Base-by-base conservation (phyloP, 1,284 basidiomycete genomes). In the Papiliotrema nemorosa region DNA sequence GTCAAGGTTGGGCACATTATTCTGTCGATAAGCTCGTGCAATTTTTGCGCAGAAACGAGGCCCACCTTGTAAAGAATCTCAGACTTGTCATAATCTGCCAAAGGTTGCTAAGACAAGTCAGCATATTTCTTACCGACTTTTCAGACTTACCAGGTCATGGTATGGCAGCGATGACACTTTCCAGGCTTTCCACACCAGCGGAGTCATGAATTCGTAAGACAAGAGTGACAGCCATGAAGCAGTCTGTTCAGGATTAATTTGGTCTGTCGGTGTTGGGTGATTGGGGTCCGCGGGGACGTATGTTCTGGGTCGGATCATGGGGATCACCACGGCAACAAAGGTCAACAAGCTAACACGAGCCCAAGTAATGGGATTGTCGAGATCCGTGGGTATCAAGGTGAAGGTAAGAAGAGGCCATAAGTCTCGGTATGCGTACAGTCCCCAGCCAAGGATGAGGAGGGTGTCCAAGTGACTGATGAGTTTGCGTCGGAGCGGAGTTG, bases 191-290 rank as follows among this genome's bases (percentile, higher is more conserved):
- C 75, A 76, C 39, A 85, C 75, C 39, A 83, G 66, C 0, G 74
- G 71, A 50, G 84, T 78, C 62, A 86, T 70, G 74, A 82, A 87
- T 25, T 77, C 74, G 69, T 80, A 87, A 35, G 81, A 76, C 14
- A 78, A 39, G 55, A 83, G 73, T 2, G 80, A 83, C 16, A 84
- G 59, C 42, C 81, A 72, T 0, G 84, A 81, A 0, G 83, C 80
- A 0, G 82, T 84, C 64, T 87, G 85, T 60, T 87, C 84, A 3
- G 83, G 82, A 67, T 82, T 84, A 26, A 73, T 55, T 21, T 67
- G 49, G 6, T 79, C 77, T 21, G 73, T 62, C 4, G 73, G 62
- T 2, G 69, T 66, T n/a, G 67, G 70, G 41, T 66, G 58, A 5
- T 53, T 39, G 1, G 70, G 75, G 50, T 80, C 76, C 3, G 73